Evolutionary conservation across 2,329 filamentous ascomycete species (phyloP).

Genomic region (Decorospora gaudefroyi): DNA sequence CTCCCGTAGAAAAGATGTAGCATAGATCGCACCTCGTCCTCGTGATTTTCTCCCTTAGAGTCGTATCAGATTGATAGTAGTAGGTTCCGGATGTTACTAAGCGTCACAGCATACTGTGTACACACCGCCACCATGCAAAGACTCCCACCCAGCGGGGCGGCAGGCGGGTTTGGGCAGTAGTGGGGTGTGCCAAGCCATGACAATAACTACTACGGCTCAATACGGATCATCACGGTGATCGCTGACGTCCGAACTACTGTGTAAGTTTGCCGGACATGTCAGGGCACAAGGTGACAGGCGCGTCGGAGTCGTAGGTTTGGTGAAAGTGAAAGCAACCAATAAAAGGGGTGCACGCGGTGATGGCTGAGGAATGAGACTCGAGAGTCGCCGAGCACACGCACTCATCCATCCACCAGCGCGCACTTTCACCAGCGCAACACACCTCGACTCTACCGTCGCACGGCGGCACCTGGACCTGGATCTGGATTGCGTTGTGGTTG

Average conservation of each 20-base stretch:
- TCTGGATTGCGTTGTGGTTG: too few relatives aligned
- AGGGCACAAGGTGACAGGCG: constrained; percentile 22
- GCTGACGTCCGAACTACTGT: constrained; percentile 3
- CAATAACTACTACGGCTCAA: constrained; percentile 6
- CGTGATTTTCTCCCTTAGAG: too few relatives aligned
- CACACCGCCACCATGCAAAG: too few relatives aligned
- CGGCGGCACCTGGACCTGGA: too few relatives aligned
- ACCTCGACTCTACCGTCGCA: too few relatives aligned
- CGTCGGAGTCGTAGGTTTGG: constrained; percentile 10
- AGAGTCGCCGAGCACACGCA: constrained; percentile 17
- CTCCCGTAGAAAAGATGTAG: too few relatives aligned
- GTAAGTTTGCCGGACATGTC: constrained; percentile 23
- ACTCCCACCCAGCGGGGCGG: too few relatives aligned
- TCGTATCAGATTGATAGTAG: too few relatives aligned
- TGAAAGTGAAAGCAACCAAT: constrained; percentile 16
- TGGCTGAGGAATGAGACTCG: constrained; percentile 4
- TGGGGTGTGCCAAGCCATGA: constrained; percentile 20
- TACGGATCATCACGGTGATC: constrained; percentile 10
- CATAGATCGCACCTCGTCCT: too few relatives aligned
- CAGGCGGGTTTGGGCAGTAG: constrained; percentile 24
- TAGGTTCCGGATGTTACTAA: background rate
- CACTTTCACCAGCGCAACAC: constrained; percentile 10
- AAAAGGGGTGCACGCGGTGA: constrained; percentile 2
- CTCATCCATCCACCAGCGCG: too few relatives aligned
- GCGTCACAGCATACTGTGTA: background rate